Conservation (phyloP, 2,329 filamentous ascomycete genomes). For the Colletotrichum sp. region DNA sequence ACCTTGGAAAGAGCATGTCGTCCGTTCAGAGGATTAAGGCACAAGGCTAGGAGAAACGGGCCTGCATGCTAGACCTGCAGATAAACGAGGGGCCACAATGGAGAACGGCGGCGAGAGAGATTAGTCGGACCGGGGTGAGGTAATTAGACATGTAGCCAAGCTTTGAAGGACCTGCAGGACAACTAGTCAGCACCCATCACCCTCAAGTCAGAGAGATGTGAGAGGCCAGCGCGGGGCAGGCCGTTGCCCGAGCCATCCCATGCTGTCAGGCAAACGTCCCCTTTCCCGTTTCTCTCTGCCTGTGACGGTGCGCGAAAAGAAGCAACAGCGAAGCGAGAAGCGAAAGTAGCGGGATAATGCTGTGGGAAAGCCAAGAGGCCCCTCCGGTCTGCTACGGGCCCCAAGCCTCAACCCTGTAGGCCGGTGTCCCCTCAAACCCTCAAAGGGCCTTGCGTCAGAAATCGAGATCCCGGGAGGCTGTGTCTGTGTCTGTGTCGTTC, state of each 20-base stretch:
- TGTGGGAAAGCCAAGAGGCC: not conserved
- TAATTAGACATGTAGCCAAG: slow-evolving; percentile 4
- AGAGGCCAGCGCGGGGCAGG: not conserved
- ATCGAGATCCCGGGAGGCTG: slow-evolving; percentile 4
- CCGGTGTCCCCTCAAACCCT: not conserved
- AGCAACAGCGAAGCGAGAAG: not conserved
- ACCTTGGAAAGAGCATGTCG: not conserved
- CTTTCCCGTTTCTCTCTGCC: not conserved
- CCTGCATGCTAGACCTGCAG: slow-evolving; percentile 1
- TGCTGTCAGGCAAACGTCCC: not conserved
- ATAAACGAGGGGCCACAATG: slow-evolving; percentile 13
- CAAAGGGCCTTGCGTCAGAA: slow-evolving; percentile 1
- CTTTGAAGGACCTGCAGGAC: not conserved
- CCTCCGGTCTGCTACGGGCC: slow-evolving; percentile 13
- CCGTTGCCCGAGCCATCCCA: slow-evolving; percentile 3
- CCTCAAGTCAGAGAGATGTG: not conserved
- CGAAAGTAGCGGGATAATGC: not conserved
- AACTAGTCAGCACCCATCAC: slow-evolving; percentile 10
- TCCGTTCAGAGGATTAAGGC: not conserved
- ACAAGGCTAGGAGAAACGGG: not conserved
- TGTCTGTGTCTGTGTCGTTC: not conserved
- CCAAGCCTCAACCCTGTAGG: not conserved
- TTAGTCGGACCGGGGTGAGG: not conserved
- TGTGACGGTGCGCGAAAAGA: not conserved
- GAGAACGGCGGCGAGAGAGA: not conserved